Base-by-base conservation (phyloP, 768 basidiomycete genomes). In the Vararia minispora region DNA sequence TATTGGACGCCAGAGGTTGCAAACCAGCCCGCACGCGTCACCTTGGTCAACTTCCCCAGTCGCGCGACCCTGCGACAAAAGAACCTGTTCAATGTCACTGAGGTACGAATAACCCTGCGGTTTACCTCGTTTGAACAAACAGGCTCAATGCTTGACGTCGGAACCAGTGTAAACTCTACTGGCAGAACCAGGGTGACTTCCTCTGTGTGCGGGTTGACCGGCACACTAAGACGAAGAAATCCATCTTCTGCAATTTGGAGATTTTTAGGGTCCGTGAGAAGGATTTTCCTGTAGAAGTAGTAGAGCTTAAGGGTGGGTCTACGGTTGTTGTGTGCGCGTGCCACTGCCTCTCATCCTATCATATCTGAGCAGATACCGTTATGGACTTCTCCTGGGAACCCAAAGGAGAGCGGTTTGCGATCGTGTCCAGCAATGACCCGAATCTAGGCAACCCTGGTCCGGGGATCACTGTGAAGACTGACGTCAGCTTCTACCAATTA, bases 371-470 rank as follows among this genome's bases (percentile, higher is more conserved):
- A 90, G 94, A 97, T 59, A 78, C 89, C 26, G 94, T 94, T 27
- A 80, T 79, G 37, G 90, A 94, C 52, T 98, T 99, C 59, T 89
- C 90, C 32, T 98, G 95, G 95, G 95, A 98, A 59, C 94, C 95
- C n/a, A 83, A 82, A 58, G 90, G 94, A 45, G 83, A 88, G 53
- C 81, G 95, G 24, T 99, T 98, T 62, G 89, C 87, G 29, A 89
- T 98, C 46, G 84, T 98, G 39, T 87, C 91, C 3, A 90, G 85
- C 45, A 85, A 66, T 58, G 95, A 99, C 57, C 89, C 92, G 33
- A 95, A 94, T 58, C 71, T 89, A 24, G 87, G 85, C 32, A 90
- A 87, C 58, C 75, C 86, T 40, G 85, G 79, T 4, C 85, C 88
- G 28, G 94, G 91, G 43, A 72, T 85, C 45, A 88, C 88, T n/a